Percentiles rank a stretch among this genome's conserved stretches.
Evolutionary conservation across 371 early-diverging fungal species (phyloP).

Genomic region (Mortierella sp.): DNA sequence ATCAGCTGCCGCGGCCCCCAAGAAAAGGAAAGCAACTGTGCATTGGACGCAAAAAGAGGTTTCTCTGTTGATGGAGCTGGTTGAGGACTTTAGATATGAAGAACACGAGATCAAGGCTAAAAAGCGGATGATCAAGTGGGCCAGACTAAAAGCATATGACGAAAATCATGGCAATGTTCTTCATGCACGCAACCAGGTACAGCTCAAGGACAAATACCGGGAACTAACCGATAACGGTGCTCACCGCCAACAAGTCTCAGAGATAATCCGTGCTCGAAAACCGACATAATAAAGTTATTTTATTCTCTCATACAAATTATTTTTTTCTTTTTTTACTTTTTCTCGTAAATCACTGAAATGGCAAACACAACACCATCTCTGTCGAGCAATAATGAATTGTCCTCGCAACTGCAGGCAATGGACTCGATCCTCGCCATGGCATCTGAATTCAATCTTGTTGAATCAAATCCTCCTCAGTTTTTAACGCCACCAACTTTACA

Average conservation of each 20-base stretch:
- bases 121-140: conserved; percentile 29
- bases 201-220: conserved; percentile 49
- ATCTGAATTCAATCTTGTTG: conserved; percentile 4
- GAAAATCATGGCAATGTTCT: conserved; percentile 24
- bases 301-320: neutral
- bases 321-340: neutral
- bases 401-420: conserved; percentile 10
- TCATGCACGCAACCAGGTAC: conserved; percentile 24
- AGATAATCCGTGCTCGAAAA: conserved; percentile 4
- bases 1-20: neutral
- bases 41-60: conserved; percentile 35
- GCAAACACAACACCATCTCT: neutral
- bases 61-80: conserved; percentile 10
- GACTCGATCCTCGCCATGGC: conserved; percentile 17
- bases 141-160: conserved; percentile 32
- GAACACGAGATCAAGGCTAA: neutral
- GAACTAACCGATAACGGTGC: conserved; percentile 21
- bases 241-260: conserved; percentile 2
- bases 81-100: conserved; percentile 22
- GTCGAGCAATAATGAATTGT: neutral
- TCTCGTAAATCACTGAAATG: neutral
- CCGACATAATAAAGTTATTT: neutral
- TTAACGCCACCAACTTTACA: neutral
- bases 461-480: neutral
- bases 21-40: conserved; percentile 12